phyloP scores from a whole-genome alignment of 176 grass and related monocot genomes.

The Oryza meyeriana region DNA sequence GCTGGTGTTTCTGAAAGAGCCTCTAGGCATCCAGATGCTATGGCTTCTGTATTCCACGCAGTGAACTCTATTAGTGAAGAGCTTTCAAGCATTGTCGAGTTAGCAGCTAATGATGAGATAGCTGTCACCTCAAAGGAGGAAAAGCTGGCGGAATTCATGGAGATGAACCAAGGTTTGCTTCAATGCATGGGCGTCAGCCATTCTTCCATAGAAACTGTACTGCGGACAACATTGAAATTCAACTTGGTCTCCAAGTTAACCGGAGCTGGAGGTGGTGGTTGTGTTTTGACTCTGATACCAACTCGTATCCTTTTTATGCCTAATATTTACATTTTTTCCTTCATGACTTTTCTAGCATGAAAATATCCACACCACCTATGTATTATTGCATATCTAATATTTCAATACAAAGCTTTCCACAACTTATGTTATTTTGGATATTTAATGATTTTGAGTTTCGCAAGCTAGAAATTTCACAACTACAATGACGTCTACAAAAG shows the following conservation, averaged over 20 bases:
- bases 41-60: constrained; percentile 64
- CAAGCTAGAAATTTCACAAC: neutral
- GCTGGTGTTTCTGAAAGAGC: constrained; percentile 75
- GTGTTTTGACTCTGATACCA: constrained; percentile 85
- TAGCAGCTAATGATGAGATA: constrained; percentile 51
- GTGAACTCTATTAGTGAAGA: constrained; percentile 82
- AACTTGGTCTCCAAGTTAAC: constrained; percentile 89
- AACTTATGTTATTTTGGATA: neutral
- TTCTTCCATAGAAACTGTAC: constrained; percentile 71
- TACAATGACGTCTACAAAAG: neutral
- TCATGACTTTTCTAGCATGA: neutral
- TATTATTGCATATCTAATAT: neutral
- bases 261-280: constrained; percentile 91
- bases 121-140: constrained; percentile 69
- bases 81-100: constrained; percentile 59
- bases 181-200: constrained; percentile 91
- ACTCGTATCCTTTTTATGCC: constrained; percentile 66
- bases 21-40: constrained; percentile 64
- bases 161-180: constrained; percentile 98
- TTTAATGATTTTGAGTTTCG: constrained; percentile 13
- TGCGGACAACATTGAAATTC: constrained; percentile 62
- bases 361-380: neutral
- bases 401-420: neutral
- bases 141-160: constrained; percentile 81
- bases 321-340: neutral